Conservation (phyloP, 352 stramenopile species). For the Pythium insidiosum region DNA sequence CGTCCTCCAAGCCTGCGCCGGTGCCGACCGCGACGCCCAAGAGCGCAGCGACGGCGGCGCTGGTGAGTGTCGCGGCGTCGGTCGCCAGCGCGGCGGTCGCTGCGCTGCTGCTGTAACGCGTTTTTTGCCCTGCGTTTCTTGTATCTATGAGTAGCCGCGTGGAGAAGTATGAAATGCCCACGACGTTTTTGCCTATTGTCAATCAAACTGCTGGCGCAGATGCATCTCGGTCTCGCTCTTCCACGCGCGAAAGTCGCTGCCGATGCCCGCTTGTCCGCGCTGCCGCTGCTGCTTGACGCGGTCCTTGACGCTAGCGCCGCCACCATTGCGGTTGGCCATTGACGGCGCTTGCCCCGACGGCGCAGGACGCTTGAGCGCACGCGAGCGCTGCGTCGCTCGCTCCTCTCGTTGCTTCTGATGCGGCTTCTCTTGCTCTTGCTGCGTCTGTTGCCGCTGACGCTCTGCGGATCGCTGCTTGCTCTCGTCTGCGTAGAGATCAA, state of each 20-base stretch:
- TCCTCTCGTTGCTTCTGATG: too few species aligned
- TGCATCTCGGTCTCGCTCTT: conserved; percentile 78
- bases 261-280: conserved; percentile 70
- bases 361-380: too few species aligned
- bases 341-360: neutral
- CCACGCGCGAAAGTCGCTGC: conserved; percentile 64
- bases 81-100: neutral
- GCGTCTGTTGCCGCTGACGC: too few species aligned
- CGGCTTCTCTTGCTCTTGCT: too few species aligned
- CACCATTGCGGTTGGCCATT: conserved; percentile 15
- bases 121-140: neutral
- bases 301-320: conserved; percentile 31
- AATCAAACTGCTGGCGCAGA: conserved; percentile 74
- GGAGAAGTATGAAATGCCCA: too few species aligned
- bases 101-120: neutral
- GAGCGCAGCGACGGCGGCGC: neutral
- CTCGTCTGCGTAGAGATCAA: too few species aligned
- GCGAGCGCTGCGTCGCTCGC: too few species aligned
- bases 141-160: too few species aligned
- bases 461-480: too few species aligned
- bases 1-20: neutral
- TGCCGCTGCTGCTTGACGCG: conserved; percentile 62
- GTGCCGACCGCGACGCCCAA: conserved; percentile 1
- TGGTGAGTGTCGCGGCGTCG: neutral
- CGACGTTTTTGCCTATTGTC: too few species aligned